Evolutionary conservation across 2,329 filamentous ascomycete genomes (phyloP).

Genomic region (Talaromyces pinophilus): DNA sequence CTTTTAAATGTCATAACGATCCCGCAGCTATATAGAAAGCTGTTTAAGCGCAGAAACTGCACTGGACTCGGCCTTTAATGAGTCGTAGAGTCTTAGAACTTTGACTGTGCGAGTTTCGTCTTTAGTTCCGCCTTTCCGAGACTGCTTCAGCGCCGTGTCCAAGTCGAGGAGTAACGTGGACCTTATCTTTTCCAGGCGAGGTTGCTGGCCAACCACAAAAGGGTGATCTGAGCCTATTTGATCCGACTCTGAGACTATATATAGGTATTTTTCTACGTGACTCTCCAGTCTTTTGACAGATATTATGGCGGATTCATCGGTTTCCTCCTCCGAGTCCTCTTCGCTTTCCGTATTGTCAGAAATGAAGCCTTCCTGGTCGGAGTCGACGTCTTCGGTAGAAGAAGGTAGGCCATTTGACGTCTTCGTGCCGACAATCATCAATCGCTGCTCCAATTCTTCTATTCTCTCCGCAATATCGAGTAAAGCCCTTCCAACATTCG

Average conservation of each 20-base stretch:
- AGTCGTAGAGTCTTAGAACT: conserved; percentile 61
- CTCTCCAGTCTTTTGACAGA: conserved; percentile 53
- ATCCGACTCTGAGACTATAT: conserved; percentile 55
- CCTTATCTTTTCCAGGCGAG: conserved; percentile 58
- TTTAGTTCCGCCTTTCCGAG: conserved; percentile 42
- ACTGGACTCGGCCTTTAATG: conserved; percentile 62
- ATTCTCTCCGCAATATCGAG: conserved; percentile 50
- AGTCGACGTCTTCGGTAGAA: conserved; percentile 31
- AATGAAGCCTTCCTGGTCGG: conserved; percentile 39
- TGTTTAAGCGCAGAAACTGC: conserved; percentile 60
- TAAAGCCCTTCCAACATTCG: conserved; percentile 60
- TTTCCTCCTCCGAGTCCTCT: conserved; percentile 41
- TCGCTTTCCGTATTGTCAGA: conserved; percentile 31
- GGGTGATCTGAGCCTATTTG: conserved; percentile 61
- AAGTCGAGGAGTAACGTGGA: conserved; percentile 67
- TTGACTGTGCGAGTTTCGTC: conserved; percentile 51
- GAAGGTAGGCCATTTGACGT: conserved; percentile 25
- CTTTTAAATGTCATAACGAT: not conserved
- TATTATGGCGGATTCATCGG: conserved; percentile 32
- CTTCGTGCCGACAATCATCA: conserved; percentile 61
- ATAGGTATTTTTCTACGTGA: conserved; percentile 60
- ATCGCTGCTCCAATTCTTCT: conserved; percentile 64
- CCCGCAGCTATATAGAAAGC: conserved; percentile 34
- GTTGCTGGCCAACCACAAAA: conserved; percentile 61
- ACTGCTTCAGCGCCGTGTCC: conserved; percentile 62